phyloP scores from a whole-genome alignment of 148 eudicot genomes.

The Talinum fruticosum region DNA sequence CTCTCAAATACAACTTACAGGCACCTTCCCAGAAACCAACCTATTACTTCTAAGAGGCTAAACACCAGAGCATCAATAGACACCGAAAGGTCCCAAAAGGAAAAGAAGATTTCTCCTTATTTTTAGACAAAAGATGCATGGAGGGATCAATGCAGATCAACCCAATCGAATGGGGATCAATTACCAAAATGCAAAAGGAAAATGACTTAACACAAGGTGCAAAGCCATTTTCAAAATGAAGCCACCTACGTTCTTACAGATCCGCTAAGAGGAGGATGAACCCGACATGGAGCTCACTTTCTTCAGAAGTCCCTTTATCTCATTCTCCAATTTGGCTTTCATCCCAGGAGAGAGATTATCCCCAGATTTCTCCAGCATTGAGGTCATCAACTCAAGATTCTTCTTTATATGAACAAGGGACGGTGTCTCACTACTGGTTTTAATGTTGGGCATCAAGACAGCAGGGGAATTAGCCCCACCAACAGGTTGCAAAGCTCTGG shows the following conservation, averaged over 20 bases:
- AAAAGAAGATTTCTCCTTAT: background rate
- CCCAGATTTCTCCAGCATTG: slow-evolving; percentile 71
- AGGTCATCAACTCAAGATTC: slow-evolving; percentile 71
- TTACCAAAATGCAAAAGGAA: background rate
- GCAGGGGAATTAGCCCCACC: slow-evolving; percentile 19
- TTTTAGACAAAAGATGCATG: slow-evolving; percentile 4
- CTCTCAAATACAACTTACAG: slow-evolving; percentile 17
- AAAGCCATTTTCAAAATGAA: background rate
- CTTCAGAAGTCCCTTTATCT: slow-evolving; percentile 55
- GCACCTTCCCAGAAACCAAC: slow-evolving; percentile 8
- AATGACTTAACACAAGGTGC: background rate
- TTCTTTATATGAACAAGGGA: slow-evolving; percentile 47
- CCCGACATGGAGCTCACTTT: slow-evolving; percentile 56
- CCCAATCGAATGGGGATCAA: slow-evolving; percentile 9
- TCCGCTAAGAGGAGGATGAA: slow-evolving; percentile 42
- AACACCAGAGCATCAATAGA: slow-evolving; percentile 6
- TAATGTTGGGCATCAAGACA: slow-evolving; percentile 21
- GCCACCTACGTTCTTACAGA: slow-evolving; percentile 10
- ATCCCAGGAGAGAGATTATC: slow-evolving; percentile 52
- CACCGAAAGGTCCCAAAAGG: background rate
- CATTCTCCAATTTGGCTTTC: slow-evolving; percentile 62
- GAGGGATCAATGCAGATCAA: background rate
- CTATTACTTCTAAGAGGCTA: background rate
- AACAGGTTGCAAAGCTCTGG: slow-evolving; percentile 12
- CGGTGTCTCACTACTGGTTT: slow-evolving; percentile 30